Base-by-base conservation (phyloP, 805 yeast genomes). In the Metschnikowia dekortorum region DNA sequence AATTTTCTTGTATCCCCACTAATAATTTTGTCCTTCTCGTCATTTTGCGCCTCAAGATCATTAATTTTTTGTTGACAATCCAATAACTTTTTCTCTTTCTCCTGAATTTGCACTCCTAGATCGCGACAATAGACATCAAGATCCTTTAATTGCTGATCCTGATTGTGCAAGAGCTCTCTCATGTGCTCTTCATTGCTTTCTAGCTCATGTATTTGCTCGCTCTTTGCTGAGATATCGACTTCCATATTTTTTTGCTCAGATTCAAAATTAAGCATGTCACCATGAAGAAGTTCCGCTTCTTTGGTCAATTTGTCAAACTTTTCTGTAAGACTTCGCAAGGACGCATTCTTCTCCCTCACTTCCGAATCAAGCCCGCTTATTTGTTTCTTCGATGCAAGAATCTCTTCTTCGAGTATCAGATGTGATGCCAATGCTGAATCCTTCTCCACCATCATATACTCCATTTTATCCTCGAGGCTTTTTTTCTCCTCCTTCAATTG, bases 11-110 rank as follows among this genome's bases (percentile, higher is more conserved):
- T 62, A 46, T 70, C 71, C 32, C 65, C 71, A 29, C 59, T 56
- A 9, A 69, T 66, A 7, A 63, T 64, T n/a, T 53, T 52, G 41
- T 69, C 71, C 44, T 69, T 67, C 26, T 68, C 70, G 13, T 22
- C 36, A 13, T 47, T 48, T 37, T 76, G 77, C 2, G 62, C 62
- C 30, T 68, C 68, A 39, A 69, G 60, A 8, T 58, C 59, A 28
- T 58, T 54, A 2, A 70, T 51, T 37, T 62, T 62, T 1, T 56
- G 49, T 28, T 58, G 62, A 10, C n/a, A 37, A 8, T 35, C 34
- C 11, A 22, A 16, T n/a, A 37, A 8, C 7, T 18, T 13, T 30
- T 36, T 22, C 33, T 34, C 48, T 36, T 60, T 46, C 11, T 53
- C 56, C 11, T 43, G 41, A 13, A 51, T 50, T 43, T 51, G 49